Evolutionary conservation across 2,329 filamentous ascomycete species (phyloP), one percentile per base, ranked within the genome.

Genomic region (Coniella lustricola): DNA sequence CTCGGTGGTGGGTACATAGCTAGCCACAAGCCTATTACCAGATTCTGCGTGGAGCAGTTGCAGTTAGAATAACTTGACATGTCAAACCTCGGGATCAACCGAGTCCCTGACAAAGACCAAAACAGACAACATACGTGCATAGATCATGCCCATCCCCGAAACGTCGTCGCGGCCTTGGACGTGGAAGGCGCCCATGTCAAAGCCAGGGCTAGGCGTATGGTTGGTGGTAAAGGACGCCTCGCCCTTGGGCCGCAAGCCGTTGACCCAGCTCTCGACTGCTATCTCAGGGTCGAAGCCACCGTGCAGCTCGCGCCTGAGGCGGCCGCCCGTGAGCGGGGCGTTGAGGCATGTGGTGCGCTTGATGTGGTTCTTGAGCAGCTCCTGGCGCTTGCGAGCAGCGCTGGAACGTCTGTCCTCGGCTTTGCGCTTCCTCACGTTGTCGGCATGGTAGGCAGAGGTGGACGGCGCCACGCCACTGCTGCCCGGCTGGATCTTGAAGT

Each of bases 401-500:
- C 58, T 59, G 4, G 62, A 61, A 18, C 62, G 62, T 46, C 68
- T 61, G 32, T 75, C 67, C 29, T 75, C 67, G 3, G 68, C 53
- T 40, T 35, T 51, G 14, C 40, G 48, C 45, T 50, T 71, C 63
- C 79, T 82, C 48, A 84, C 75, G 7, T 72, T 72, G 42, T 76
- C 69, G 16, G 71, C 65, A 8, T 80, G 79, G 66, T 81, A 84
- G 17, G 72, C 65, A 1, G 74, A 14, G 12, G 18, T 22, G 21
- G 21, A 8, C 9, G 38, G 16, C 22, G 38, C 21, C 7, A n/a
- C 38, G 13, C 61, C 63, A 1, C 67, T 54, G 21, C 75, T 71
- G 34, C 76, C 70, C 39, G 72, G 74, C 59, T 84, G 77, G 43
- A 87, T 76, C 57, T 79, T 82, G 64, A 86, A 87, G 59, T 86